These are phyloP conservation scores for Phtheirospermum japonicum DNA, from an alignment of 257 asterid genomes.

Conservation along the genomic window DNA sequence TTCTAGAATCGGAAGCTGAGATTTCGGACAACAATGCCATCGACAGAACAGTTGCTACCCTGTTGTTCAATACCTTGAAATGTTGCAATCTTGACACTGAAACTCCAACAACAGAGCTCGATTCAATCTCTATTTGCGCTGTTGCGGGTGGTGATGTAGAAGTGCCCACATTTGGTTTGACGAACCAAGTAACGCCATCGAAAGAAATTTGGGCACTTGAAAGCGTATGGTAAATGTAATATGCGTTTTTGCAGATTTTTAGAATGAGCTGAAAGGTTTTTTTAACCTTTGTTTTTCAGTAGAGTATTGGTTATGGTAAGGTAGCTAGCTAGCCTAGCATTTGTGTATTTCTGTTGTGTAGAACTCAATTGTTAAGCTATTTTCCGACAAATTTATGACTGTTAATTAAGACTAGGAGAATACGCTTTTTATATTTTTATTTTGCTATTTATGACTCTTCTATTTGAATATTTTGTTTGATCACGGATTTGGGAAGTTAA, in stretches of 20 bases:
- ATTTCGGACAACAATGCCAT: conserved; percentile 31
- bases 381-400: too few species aligned
- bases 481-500: too few species aligned
- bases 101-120: conserved; percentile 22
- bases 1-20: conserved; percentile 19
- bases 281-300: too few species aligned
- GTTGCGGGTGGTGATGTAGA: conserved; percentile 31
- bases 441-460: too few species aligned
- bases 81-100: conserved; percentile 23
- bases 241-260: neutral
- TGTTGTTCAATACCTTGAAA: conserved; percentile 36
- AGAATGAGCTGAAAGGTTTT: too few species aligned
- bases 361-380: too few species aligned
- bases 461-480: too few species aligned
- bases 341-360: too few species aligned
- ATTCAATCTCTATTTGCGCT: neutral
- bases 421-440: too few species aligned
- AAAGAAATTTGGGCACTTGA: neutral
- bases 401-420: too few species aligned
- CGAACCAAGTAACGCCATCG: neutral
- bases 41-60: conserved; percentile 50
- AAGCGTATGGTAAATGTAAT: neutral
- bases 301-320: too few species aligned
- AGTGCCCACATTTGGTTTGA: conserved; percentile 29
- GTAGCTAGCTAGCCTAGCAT: too few species aligned